Percentiles rank a stretch among this genome's conserved stretches.
Evolutionary conservation across 352 stramenopile species (phyloP).

Genomic region (Pythium grandisporangium): DNA sequence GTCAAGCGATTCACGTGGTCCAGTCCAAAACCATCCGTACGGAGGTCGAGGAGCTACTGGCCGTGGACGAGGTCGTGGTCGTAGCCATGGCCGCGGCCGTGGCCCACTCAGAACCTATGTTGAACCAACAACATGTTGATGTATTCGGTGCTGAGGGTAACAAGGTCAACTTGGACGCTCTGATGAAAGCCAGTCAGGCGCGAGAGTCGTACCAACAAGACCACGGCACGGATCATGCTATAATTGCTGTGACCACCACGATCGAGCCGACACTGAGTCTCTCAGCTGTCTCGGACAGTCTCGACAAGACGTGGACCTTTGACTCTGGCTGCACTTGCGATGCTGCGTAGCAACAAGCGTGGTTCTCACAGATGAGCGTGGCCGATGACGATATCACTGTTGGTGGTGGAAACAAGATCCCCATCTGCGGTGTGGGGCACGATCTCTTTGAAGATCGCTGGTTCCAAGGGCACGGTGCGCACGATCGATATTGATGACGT

Average conservation of each 20-base stretch:
- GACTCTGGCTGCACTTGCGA: slow-evolving; percentile 2
- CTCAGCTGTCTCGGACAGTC: neutral
- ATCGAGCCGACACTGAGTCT: neutral
- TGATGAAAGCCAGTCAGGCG: neutral
- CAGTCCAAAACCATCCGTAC: slow-evolving; percentile 1
- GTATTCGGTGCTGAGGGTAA: slow-evolving; percentile 1
- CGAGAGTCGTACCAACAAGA: neutral
- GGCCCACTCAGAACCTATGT: slow-evolving; percentile 1
- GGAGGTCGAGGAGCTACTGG: slow-evolving; percentile 1
- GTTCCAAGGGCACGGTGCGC: neutral
- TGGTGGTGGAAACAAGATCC: slow-evolving; percentile 1
- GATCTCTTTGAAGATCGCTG: slow-evolving; percentile 1
- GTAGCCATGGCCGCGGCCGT: too few species aligned
- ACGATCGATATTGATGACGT: slow-evolving; percentile 1
- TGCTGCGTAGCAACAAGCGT: neutral
- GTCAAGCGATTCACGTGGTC: neutral
- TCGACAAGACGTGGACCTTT: slow-evolving; percentile 1
- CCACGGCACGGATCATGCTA: neutral
- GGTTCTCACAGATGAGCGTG: slow-evolving; percentile 1
- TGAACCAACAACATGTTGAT: slow-evolving; percentile 1
- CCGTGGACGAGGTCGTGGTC: neutral
- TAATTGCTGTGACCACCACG: neutral
- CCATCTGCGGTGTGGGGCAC: slow-evolving; percentile 1
- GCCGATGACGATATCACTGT: neutral
- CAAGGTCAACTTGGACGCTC: neutral